These are phyloP conservation scores for Pneumocystis jirovecii DNA, from an alignment of 1,139 yeast species.

Conservation along the genomic window DNA sequence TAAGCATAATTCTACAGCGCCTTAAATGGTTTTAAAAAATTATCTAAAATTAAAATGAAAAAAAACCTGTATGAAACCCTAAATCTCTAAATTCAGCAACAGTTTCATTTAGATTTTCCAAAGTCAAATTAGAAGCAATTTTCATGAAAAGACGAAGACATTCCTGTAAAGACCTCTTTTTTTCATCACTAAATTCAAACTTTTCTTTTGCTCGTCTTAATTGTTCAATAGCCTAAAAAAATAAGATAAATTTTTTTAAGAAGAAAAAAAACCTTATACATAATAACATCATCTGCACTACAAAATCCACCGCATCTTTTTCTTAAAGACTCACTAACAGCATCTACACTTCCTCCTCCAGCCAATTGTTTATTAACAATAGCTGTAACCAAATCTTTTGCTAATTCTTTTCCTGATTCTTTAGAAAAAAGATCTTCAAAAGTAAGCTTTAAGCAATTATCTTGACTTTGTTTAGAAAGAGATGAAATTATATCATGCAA, in stretches of 20 bases:
- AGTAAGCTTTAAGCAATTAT: constrained; percentile 47
- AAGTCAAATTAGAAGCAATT: constrained; percentile 61
- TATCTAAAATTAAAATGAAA: background rate
- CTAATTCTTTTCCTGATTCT: constrained; percentile 42
- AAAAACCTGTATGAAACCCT: constrained; percentile 42
- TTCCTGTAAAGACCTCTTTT: constrained; percentile 59
- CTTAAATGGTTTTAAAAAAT: constrained; percentile 21
- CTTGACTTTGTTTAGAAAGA: constrained; percentile 51
- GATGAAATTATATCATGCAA: constrained; percentile 47
- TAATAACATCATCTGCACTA: constrained; percentile 81
- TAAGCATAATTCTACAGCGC: constrained; percentile 72
- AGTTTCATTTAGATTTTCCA: constrained; percentile 72
- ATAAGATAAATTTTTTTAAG: background rate
- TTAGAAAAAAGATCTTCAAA: constrained; percentile 71
- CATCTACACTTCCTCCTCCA: constrained; percentile 86
- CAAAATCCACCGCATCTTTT: constrained; percentile 93
- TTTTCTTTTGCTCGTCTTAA: constrained; percentile 57
- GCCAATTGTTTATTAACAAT: constrained; percentile 76
- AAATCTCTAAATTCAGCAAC: constrained; percentile 62
- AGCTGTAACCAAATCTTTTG: constrained; percentile 76
- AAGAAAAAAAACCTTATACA: constrained; percentile 40
- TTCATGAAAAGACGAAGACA: constrained; percentile 66
- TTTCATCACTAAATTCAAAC: constrained; percentile 40
- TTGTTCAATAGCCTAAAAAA: constrained; percentile 57
- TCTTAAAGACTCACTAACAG: constrained; percentile 74